A percentile compares a stretch with the other conserved stretches of the same genome.
These are phyloP conservation scores for Diphasiastrum complanatum DNA, from an alignment of 83 land plant species.

Conservation along the genomic window DNA sequence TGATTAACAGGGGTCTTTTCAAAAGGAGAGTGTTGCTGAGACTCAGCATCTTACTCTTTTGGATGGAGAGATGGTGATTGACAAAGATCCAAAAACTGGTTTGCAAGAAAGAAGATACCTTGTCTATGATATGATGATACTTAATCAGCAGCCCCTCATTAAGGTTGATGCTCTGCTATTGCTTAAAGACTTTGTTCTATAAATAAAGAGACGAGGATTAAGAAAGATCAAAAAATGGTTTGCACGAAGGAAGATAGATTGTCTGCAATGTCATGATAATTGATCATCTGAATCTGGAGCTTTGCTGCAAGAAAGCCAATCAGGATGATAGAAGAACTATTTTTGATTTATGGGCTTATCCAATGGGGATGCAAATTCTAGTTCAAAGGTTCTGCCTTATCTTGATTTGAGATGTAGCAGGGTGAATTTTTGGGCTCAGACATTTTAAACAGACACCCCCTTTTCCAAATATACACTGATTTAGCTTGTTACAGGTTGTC, in stretches of 20 bases:
- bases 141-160: constrained; percentile 44
- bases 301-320: no score
- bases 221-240: not conserved
- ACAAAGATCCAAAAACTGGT: constrained; percentile 53
- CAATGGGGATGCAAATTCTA: no score
- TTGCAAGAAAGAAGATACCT: constrained; percentile 67
- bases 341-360: no score
- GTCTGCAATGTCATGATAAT: no score
- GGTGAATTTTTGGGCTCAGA: no score
- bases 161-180: constrained; percentile 40
- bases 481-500: no score
- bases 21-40: constrained; percentile 25
- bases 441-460: no score
- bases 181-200: not conserved
- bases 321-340: no score
- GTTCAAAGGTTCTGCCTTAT: no score
- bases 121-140: constrained; percentile 76
- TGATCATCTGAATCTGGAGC: no score
- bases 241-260: not conserved
- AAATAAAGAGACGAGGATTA: not conserved
- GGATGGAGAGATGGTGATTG: constrained; percentile 95
- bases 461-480: no score
- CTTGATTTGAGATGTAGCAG: no score
- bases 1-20: not conserved
- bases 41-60: constrained; percentile 66